phyloP scores from a whole-genome alignment of 106 monocot genomes.

The Vanilla planifolia region DNA sequence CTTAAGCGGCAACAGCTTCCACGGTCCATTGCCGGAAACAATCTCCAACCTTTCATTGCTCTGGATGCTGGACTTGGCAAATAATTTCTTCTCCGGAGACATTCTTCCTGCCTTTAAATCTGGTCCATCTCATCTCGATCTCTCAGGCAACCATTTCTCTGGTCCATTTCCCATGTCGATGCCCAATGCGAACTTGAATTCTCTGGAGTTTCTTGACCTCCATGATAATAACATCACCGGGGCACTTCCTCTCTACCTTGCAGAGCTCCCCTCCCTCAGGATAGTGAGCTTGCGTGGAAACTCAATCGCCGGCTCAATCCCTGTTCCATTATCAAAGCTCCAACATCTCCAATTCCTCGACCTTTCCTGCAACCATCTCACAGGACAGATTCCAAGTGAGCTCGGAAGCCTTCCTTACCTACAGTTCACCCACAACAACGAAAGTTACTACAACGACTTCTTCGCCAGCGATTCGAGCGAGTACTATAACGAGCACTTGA shows the following conservation, averaged over 20 bases:
- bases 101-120: constrained; percentile 7
- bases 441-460: constrained; percentile 10
- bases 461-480: constrained; percentile 7
- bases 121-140: constrained; percentile 17
- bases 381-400: too few relatives aligned
- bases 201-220: constrained; percentile 20
- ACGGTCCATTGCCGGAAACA: constrained; percentile 16
- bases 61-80: constrained; percentile 15
- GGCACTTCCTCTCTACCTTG: constrained; percentile 9
- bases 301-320: constrained; percentile 6
- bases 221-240: constrained; percentile 13
- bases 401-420: not conserved
- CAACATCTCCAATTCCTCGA: constrained; percentile 12
- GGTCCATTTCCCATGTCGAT: constrained; percentile 12
- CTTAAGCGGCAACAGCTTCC: constrained; percentile 15
- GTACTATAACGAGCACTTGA: constrained; percentile 11
- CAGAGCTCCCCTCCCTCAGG: constrained; percentile 4
- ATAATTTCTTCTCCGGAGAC: too few relatives aligned
- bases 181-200: constrained; percentile 12
- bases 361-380: constrained; percentile 20
- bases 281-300: constrained; percentile 16
- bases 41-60: constrained; percentile 11
- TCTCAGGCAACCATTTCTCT: constrained; percentile 18
- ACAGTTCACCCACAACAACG: constrained; percentile 14
- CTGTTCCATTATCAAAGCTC: constrained; percentile 12